Evolutionary conservation across 2,329 filamentous ascomycete genomes (phyloP).

Genomic region (Colletotrichum shisoi): DNA sequence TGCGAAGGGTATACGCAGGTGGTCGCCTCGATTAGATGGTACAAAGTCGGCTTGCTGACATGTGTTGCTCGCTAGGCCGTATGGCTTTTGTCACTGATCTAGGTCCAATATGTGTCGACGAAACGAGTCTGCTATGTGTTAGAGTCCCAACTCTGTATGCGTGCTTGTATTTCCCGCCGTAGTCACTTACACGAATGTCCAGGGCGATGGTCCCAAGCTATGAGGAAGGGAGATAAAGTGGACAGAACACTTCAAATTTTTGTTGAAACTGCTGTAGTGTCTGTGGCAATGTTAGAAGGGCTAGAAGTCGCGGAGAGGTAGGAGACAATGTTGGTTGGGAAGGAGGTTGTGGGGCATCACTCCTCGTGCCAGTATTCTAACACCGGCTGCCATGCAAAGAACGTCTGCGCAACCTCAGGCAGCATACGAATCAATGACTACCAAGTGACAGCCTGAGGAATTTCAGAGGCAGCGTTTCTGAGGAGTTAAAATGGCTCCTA

Average conservation of each 20-base stretch:
- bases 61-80: background rate
- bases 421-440: accelerated
- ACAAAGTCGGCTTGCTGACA: too few relatives aligned
- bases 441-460: too few relatives aligned
- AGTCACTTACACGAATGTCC: background rate
- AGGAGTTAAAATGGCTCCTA: background rate
- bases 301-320: background rate
- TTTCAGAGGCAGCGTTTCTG: too few relatives aligned
- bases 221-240: too few relatives aligned
- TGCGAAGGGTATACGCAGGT: background rate
- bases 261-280: background rate
- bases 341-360: background rate
- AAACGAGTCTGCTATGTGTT: background rate
- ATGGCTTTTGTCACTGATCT: background rate
- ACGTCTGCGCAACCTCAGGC: background rate
- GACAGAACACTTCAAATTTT: background rate
- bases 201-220: too few relatives aligned
- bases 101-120: background rate
- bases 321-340: background rate
- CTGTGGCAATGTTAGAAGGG: background rate
- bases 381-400: background rate
- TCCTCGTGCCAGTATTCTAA: background rate
- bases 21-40: background rate
- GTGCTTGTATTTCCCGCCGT: background rate
- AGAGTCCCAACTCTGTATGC: background rate